Conservation (phyloP, 192 early-diverging fungal species). For the Entomortierella lignicola region DNA sequence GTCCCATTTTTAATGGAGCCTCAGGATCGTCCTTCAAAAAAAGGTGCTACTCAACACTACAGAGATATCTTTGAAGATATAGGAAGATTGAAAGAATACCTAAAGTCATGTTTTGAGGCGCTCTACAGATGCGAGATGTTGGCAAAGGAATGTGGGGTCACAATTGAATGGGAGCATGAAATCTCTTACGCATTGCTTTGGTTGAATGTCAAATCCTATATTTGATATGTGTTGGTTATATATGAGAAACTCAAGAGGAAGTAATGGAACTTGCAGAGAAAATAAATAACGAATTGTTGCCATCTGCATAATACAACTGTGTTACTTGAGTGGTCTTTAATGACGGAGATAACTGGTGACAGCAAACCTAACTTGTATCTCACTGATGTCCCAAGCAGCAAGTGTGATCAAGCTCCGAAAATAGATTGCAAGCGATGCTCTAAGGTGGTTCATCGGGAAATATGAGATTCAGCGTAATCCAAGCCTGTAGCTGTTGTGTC, state of each 20-base stretch:
- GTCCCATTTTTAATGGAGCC: neutral
- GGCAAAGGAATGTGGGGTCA: slow-evolving; percentile 11
- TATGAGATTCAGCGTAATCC: too few species aligned
- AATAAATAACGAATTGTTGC: too few species aligned
- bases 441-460: too few species aligned
- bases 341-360: too few species aligned
- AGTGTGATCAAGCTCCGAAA: too few species aligned
- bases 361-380: too few species aligned
- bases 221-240: neutral
- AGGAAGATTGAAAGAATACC: slow-evolving; percentile 9
- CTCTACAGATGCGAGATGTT: slow-evolving; percentile 15
- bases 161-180: neutral
- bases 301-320: too few species aligned
- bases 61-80: slow-evolving; percentile 8
- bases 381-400: too few species aligned
- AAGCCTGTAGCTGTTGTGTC: too few species aligned
- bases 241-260: neutral
- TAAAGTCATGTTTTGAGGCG: slow-evolving; percentile 14
- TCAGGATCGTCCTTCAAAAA: neutral
- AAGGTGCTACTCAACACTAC: neutral
- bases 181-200: neutral
- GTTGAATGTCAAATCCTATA: neutral
- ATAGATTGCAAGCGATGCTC: too few species aligned
- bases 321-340: too few species aligned
- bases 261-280: too few species aligned